Conservation (phyloP, 2,329 filamentous ascomycete genomes). For the Hymenoscyphus linearis region DNA sequence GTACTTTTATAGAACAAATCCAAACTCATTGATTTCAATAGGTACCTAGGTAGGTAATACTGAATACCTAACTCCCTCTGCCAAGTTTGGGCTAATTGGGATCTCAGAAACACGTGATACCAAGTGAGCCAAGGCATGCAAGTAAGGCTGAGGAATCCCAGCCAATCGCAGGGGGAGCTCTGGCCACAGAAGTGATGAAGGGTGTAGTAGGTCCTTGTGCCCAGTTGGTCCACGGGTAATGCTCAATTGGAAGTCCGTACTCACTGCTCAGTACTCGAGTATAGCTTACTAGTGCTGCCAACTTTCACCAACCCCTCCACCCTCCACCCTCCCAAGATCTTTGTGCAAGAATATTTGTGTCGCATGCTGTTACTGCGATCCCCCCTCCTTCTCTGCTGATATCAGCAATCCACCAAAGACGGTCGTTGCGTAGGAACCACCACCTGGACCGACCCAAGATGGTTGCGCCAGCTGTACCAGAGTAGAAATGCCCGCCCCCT, state of each 20-base stretch:
- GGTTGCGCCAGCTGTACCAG: slow-evolving; percentile 63
- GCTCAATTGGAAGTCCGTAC: too few species aligned
- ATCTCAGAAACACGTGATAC: too few species aligned
- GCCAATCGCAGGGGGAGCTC: background rate
- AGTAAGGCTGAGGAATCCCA: background rate
- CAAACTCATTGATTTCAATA: too few species aligned
- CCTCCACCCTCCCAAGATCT: background rate
- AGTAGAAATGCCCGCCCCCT: slow-evolving; percentile 48
- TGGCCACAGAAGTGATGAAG: background rate
- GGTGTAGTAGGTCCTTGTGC: background rate
- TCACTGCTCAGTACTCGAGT: too few species aligned
- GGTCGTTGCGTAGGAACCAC: background rate
- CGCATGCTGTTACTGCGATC: background rate
- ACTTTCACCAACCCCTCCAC: background rate
- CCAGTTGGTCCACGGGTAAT: too few species aligned
- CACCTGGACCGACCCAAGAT: slow-evolving; percentile 18
- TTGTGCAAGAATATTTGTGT: background rate
- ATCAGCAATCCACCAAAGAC: background rate
- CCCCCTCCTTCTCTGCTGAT: background rate
- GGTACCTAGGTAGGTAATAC: too few species aligned
- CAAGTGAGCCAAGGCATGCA: too few species aligned
- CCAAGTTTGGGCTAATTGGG: too few species aligned
- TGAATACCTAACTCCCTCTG: too few species aligned
- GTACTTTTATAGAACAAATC: too few species aligned
- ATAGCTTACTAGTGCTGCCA: too few species aligned